Base-by-base conservation (phyloP, 352 stramenopile species). In the Lagenidium sp. region DNA sequence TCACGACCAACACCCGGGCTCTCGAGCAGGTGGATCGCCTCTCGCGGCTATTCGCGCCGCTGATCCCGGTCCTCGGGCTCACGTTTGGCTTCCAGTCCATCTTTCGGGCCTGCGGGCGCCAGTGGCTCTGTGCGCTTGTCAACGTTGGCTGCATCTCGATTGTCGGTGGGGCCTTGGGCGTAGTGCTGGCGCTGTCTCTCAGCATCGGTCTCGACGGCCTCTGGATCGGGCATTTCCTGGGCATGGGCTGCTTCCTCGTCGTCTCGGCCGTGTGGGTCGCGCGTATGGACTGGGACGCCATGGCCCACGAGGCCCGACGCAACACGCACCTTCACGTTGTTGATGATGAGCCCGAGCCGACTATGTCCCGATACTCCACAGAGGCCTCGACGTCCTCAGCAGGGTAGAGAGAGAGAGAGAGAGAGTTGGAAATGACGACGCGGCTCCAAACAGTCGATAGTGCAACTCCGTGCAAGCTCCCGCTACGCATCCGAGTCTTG, bases 251-350 rank as follows among this genome's bases (percentile, higher is more conserved):
- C 7, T 59, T 51, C 31, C 34, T 20, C 0, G 31, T 53, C 25
- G 36, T 43, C 26, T 39, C 41, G 18, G 8, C 43, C n/a, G 15
- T 28, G 2, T 81, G 68, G 68, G 37, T 81, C 38, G 52, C 47
- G 20, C 44, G 44, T 11, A 57, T 66, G 11, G 65, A 62, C 36
- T 81, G 68, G 68, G 57, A 68, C 12, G 46, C 53, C 25, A 67
- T 81, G 50, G 65, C 65, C n/a, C 52, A 67, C 34, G 60, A 78
- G 12, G 65, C 64, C 21, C 68, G 65, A 24, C 59, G 60, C 45
- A 63, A 55, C 38, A 45, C 56, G 32, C 52, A 55, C 16, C 28
- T 61, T 18, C 50, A 69, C 16, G 34, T 20, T 16, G 34, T 32
- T 15, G 28, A 8, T 32, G 28, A n/a, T n/a, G n/a, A n/a, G n/a